Percentiles rank a stretch among this genome's conserved stretches.
Conservation (phyloP, 345 rosid species). For the Dipteronia dyeriana region DNA sequence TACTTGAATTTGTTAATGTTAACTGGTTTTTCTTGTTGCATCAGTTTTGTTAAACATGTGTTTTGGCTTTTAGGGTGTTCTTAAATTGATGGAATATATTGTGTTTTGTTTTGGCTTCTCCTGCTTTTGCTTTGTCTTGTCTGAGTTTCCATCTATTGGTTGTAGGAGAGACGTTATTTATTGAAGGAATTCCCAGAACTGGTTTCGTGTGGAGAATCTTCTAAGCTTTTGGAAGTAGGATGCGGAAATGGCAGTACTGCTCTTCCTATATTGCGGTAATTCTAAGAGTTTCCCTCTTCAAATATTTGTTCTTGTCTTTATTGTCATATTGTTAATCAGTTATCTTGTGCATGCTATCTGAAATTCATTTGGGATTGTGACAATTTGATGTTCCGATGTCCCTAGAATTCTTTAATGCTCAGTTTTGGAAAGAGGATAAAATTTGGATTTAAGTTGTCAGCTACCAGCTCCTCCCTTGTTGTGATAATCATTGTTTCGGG, state of each 20-base stretch:
- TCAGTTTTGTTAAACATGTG: not conserved
- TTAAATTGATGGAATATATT: not conserved
- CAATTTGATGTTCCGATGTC: not conserved
- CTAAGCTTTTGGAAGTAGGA: slow-evolving; percentile 81
- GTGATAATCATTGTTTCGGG: not conserved
- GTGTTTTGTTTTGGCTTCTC: not conserved
- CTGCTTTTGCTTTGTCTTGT: not conserved
- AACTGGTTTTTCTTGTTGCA: not conserved
- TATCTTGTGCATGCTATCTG: not conserved
- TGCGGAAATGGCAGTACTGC: slow-evolving; percentile 90
- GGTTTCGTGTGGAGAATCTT: slow-evolving; percentile 46
- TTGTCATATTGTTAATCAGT: not conserved
- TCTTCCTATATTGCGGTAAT: slow-evolving; percentile 77
- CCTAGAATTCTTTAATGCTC: not conserved
- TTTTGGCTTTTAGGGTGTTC: not conserved
- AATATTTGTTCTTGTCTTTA: not conserved
- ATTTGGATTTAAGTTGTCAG: not conserved
- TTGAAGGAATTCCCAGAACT: slow-evolving; percentile 88
- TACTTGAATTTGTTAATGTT: not conserved
- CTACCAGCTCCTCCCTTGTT: not conserved
- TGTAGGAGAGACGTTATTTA: slow-evolving; percentile 84
- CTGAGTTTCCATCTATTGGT: slow-evolving; percentile 5
- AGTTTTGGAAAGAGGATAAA: not conserved
- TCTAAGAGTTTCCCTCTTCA: not conserved
- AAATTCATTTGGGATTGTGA: not conserved